Evolutionary conservation across 176 grass and related monocot species (phyloP).

Genomic region (Eragrostis nindensis): DNA sequence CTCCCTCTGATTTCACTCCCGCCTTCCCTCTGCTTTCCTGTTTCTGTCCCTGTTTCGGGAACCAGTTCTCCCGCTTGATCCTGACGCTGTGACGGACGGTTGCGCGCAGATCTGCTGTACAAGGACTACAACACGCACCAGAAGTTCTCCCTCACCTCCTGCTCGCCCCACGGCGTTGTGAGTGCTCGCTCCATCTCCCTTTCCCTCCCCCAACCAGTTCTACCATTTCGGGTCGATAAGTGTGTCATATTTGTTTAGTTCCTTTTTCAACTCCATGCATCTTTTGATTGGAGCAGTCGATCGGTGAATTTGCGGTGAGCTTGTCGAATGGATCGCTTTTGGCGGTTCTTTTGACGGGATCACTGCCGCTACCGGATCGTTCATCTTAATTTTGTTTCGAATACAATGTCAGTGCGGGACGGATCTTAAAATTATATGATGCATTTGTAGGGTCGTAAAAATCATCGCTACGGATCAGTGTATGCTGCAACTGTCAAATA

Average conservation of each 20-base stretch:
- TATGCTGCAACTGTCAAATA: background rate
- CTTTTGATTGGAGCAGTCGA: background rate
- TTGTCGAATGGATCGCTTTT: background rate
- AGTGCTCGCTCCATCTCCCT: constrained; percentile 35
- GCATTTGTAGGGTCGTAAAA: background rate
- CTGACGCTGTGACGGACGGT: constrained; percentile 1
- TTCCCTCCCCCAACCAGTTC: background rate
- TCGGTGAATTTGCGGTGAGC: background rate
- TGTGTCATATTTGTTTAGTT: background rate
- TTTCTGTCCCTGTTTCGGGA: background rate
- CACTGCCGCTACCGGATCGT: background rate
- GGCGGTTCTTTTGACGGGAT: background rate
- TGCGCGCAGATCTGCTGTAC: constrained; percentile 75
- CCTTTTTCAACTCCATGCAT: background rate
- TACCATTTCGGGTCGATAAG: background rate
- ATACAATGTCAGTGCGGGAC: background rate
- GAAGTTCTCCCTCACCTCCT: constrained; percentile 76
- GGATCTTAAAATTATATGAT: background rate
- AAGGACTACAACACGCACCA: constrained; percentile 81
- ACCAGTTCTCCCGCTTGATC: background rate
- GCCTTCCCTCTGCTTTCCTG: no score
- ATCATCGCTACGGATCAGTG: background rate
- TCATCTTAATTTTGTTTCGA: background rate
- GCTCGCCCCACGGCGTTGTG: constrained; percentile 71
- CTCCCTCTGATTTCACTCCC: background rate